Evolutionary conservation across 2,329 filamentous ascomycete genomes (phyloP).

Genomic region (Blastomyces silverae): DNA sequence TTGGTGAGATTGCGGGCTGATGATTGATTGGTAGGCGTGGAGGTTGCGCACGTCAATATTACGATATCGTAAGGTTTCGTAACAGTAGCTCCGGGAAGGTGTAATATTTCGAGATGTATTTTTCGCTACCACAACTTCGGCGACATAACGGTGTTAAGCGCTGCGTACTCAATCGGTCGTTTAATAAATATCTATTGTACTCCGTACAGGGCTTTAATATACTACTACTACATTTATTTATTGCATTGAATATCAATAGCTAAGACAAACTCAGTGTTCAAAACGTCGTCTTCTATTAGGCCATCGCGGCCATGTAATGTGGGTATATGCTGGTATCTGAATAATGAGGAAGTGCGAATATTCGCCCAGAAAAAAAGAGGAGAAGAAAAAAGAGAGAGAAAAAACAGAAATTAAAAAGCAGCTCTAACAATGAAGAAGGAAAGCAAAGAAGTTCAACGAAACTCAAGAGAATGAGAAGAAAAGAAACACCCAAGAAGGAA

Average conservation of each 20-base stretch:
- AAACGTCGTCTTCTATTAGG: background rate
- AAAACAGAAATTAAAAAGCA: background rate
- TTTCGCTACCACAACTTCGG: too few species aligned
- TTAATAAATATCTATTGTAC: background rate
- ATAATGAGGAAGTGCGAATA: constrained; percentile 4
- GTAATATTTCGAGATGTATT: constrained; percentile 6
- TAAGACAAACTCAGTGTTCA: background rate
- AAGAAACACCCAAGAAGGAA: background rate
- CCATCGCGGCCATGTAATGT: background rate
- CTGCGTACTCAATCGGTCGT: background rate
- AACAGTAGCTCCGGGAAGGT: background rate
- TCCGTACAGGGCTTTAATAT: background rate
- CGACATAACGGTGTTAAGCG: too few species aligned
- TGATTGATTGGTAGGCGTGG: background rate
- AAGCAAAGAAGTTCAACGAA: constrained; percentile 11
- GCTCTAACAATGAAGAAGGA: background rate
- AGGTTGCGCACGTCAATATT: background rate
- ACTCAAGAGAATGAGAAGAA: background rate
- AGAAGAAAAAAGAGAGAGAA: background rate
- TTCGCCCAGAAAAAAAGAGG: background rate
- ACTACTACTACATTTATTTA: background rate
- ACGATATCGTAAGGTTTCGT: constrained; percentile 11
- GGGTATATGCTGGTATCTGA: background rate
- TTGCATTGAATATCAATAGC: background rate
- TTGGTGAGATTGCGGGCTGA: background rate